Evolutionary conservation across 768 basidiomycete genomes (phyloP), one percentile per base, ranked within the genome.

Genomic region (Lyophyllum semitale): DNA sequence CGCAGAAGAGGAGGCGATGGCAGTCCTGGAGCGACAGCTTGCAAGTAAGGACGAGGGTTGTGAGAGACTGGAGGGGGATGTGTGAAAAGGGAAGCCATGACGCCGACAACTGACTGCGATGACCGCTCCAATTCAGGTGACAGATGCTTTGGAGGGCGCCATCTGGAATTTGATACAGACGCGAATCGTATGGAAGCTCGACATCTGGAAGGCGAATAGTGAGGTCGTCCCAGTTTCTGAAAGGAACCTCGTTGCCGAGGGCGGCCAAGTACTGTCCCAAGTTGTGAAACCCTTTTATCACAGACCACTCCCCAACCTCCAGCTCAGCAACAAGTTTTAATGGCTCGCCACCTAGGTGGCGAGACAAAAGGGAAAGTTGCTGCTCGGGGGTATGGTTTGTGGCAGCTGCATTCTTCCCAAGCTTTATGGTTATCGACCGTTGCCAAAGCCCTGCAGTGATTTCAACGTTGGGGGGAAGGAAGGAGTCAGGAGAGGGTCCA

Each of bases 11-110:
- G 8, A 51, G 37, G 20, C 27, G 27, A 18, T n/a, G 30, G 51
- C 51, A 51, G 25, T 51, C 51, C 2, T 30, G 12, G 15, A 51
- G 11, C 3, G 51, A 30, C 4, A 51, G 11, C 2, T 42, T 30
- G 40, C 40, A 51, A 29, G 40, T 30, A 20, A 51, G 20, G 15
- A 43, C 38, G 18, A 51, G 51, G 6, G 5, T 57, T 22, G 56
- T 43, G 18, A 57, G 56, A 2, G 38, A 37, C 8, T 2, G 3
- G 17, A 57, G 56, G 26, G 48, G 45, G 20, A 38, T 26, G 18
- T 51, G 51, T 5, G 51, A 33, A n/a, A 57, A 53, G 25, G 56
- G 56, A 13, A 57, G 25, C 56, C 56, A 57, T 20, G 56, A 57
- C 12, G 27, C n/a, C 8, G 46, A 8, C 6, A 57, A 23, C 32